phyloP scores from a whole-genome alignment of 257 asterid species.

The Nicotiana paniculata region DNA sequence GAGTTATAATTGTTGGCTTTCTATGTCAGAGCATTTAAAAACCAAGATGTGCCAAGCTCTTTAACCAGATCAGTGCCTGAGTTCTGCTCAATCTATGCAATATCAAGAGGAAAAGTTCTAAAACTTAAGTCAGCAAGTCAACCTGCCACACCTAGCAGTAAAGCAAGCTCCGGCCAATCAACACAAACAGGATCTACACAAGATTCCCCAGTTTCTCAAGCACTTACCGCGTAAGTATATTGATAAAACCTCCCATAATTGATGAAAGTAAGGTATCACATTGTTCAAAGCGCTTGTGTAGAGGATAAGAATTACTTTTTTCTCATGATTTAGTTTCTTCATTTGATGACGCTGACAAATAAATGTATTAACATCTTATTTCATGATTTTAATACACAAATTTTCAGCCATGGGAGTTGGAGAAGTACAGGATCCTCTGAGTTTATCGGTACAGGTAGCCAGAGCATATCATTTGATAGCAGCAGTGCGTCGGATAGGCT shows the following conservation, averaged over 20 bases:
- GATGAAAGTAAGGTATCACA: neutral
- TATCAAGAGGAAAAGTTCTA: conserved; percentile 40
- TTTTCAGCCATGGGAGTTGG: conserved; percentile 48
- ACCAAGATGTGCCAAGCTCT: conserved; percentile 42
- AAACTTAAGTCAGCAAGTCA: conserved; percentile 41
- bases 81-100: conserved; percentile 53
- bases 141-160: conserved; percentile 30
- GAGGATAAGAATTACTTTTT: neutral
- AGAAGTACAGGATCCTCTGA: conserved; percentile 30
- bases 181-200: conserved; percentile 11
- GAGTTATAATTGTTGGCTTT: neutral
- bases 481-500: neutral
- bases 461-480: conserved; percentile 11
- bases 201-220: conserved; percentile 15
- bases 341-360: too few relatives aligned
- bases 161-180: conserved; percentile 20
- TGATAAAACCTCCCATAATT: neutral
- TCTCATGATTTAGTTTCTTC: neutral
- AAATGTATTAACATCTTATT: neutral
- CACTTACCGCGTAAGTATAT: conserved; percentile 30
- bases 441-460: conserved; percentile 22
- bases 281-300: neutral
- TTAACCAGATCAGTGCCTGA: conserved; percentile 54
- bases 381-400: neutral
- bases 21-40: conserved; percentile 60